Base-by-base conservation (phyloP, 306 rosid genomes). In the Urtica urens region DNA sequence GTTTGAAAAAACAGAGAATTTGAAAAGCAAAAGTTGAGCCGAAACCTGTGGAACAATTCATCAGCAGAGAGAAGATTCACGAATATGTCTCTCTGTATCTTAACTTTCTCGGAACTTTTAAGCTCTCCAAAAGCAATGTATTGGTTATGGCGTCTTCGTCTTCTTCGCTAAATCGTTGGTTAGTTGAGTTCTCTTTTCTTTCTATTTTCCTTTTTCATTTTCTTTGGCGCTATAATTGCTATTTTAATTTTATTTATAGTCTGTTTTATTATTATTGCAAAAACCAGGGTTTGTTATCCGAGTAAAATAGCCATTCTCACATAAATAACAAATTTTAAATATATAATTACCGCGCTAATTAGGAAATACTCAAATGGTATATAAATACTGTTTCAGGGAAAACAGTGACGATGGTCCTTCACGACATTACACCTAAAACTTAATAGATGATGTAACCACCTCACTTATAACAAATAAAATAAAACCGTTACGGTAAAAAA, bases 141-240 rank as follows among this genome's bases (percentile, higher is more conserved):
- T 66, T 54, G 59, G 93, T 68, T 87, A 71, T 71, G 72, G 78
- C 64, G 83, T 87, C 83, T 35, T 47, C 70, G 27, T 80, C 94
- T 33, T 31, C n/a, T n/a, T n/a, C n/a, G n/a, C n/a, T n/a, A n/a
- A n/a, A n/a, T n/a, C n/a, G n/a, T n/a, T n/a, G n/a, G n/a, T n/a
- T n/a, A n/a, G n/a, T n/a, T n/a, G n/a, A n/a, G n/a, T 3, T 38
- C 43, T 8, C 80, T 80, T 37, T 48, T 67, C 33, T 80, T 90
- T 35, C 27, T 25, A 41, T 69, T 50, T 63, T 23, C 60, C 15
- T 69, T 41, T 54, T 13, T 38, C 13, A 58, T 62, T 10, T 63
- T 42, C 47, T 53, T 19, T 39, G 63, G 34, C 55, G 24, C 62
- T 48, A 18, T 35, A 33, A 47, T 30, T 18, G 30, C 38, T 49